Evolutionary conservation across 2,329 filamentous ascomycete genomes (phyloP).

Genomic region (Phyllosticta paracitricarpa): DNA sequence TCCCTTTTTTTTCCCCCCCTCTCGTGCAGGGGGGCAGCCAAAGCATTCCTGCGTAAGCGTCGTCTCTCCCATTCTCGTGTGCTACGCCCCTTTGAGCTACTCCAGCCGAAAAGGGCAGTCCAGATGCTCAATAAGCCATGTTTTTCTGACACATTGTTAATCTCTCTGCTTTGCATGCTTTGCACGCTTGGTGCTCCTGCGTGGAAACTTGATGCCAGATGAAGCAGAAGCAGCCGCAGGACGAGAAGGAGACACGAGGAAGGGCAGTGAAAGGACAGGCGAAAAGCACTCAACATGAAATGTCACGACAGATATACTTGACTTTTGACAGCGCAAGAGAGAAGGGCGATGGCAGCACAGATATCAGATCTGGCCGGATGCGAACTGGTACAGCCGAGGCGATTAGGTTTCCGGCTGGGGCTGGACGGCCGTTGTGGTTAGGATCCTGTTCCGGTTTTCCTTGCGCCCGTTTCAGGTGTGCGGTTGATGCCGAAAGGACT

Average conservation of each 20-base stretch:
- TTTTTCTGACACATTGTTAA: background rate
- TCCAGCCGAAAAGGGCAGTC: background rate
- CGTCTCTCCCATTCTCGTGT: background rate
- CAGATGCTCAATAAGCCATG: background rate
- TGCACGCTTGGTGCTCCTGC: background rate
- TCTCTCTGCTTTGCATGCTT: background rate
- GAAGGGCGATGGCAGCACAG: background rate
- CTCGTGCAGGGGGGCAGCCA: background rate
- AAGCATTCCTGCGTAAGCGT: background rate
- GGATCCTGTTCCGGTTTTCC: background rate
- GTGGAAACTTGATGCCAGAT: too few relatives aligned
- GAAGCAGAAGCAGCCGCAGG: too few relatives aligned
- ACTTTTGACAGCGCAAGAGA: background rate
- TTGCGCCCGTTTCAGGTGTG: background rate
- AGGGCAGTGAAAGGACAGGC: background rate
- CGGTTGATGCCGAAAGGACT: background rate
- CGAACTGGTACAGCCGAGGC: too few relatives aligned
- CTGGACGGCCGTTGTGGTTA: background rate
- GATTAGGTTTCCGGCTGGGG: background rate
- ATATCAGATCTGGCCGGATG: background rate
- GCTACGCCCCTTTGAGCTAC: background rate
- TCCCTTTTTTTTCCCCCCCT: background rate
- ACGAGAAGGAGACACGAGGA: too few relatives aligned
- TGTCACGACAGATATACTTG: background rate
- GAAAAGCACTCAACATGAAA: background rate